Percentiles rank a stretch among this genome's conserved stretches.
Evolutionary conservation across 176 grass and related monocot genomes (phyloP).

Genomic region (Poa annua): DNA sequence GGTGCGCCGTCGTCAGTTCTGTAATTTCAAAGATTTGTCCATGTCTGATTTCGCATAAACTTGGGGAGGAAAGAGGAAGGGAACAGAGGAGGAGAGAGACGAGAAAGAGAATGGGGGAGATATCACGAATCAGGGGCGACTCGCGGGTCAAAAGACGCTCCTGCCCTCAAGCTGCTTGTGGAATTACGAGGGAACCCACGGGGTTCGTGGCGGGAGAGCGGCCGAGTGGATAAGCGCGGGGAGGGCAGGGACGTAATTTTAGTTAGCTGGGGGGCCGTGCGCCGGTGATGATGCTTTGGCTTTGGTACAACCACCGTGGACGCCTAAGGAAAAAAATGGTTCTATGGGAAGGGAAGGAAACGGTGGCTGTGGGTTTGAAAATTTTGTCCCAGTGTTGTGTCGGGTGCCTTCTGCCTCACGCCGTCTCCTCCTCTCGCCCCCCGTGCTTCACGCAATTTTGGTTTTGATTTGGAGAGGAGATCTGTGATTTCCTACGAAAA

Average conservation of each 20-base stretch:
- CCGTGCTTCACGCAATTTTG: neutral
- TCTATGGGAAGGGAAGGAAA: too few species aligned
- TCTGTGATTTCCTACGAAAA: too few species aligned
- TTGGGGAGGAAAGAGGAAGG: neutral
- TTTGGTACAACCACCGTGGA: constrained; percentile 54
- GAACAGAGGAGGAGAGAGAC: neutral
- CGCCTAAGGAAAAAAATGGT: neutral
- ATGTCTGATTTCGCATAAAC: constrained; percentile 31
- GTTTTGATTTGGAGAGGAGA: too few species aligned
- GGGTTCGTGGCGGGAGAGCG: neutral
- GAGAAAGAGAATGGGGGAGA: constrained; percentile 21
- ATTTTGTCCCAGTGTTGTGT: neutral
- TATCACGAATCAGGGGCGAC: constrained; percentile 13
- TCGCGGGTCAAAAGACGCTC: rapidly evolving
- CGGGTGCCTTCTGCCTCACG: neutral
- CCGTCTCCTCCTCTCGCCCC: neutral
- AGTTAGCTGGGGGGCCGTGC: constrained; percentile 24
- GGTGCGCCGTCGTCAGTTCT: too few species aligned
- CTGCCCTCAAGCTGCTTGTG: rapidly evolving
- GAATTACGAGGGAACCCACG: neutral
- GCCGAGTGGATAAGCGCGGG: constrained; percentile 43
- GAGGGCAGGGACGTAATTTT: neutral
- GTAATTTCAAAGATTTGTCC: too few species aligned
- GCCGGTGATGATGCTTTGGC: constrained; percentile 39
- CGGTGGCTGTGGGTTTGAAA: neutral